phyloP scores from a whole-genome alignment of 2,329 filamentous ascomycete species.

The Alternaria triticina region DNA sequence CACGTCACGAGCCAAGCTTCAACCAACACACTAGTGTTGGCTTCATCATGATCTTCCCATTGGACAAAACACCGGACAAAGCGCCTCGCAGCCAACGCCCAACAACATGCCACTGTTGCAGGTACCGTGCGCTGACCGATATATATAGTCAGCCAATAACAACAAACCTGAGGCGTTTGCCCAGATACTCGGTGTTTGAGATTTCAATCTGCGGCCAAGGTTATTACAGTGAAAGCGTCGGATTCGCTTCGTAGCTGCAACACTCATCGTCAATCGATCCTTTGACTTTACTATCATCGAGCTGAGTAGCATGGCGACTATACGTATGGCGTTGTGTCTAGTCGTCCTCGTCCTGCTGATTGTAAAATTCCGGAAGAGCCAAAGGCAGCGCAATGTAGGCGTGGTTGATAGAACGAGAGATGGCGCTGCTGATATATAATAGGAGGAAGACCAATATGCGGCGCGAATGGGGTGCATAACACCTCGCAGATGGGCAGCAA shows the following conservation, averaged over 20 bases:
- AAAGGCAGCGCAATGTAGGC: background rate
- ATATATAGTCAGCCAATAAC: no score
- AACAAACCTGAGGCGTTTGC: background rate
- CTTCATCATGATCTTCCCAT: background rate
- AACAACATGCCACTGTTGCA: no score
- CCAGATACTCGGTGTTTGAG: background rate
- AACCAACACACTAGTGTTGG: background rate
- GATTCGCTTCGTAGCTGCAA: background rate
- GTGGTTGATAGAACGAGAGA: background rate
- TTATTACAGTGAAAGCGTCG: background rate
- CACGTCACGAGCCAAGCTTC: background rate
- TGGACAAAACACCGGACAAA: background rate
- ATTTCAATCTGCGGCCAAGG: background rate
- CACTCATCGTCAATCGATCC: background rate
- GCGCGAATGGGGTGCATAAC: conserved; percentile 5
- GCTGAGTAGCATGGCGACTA: background rate
- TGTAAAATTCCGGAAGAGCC: background rate
- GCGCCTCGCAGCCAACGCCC: no score
- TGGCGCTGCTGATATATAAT: background rate
- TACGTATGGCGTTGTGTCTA: background rate
- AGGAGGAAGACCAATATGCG: conserved; percentile 6
- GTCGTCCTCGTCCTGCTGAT: background rate
- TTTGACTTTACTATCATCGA: background rate
- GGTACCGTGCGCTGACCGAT: no score
- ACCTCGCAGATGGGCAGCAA: conserved; percentile 9